Base-by-base conservation (phyloP, 2,329 filamentous ascomycete genomes). In the Trichothecium sympodiale region DNA sequence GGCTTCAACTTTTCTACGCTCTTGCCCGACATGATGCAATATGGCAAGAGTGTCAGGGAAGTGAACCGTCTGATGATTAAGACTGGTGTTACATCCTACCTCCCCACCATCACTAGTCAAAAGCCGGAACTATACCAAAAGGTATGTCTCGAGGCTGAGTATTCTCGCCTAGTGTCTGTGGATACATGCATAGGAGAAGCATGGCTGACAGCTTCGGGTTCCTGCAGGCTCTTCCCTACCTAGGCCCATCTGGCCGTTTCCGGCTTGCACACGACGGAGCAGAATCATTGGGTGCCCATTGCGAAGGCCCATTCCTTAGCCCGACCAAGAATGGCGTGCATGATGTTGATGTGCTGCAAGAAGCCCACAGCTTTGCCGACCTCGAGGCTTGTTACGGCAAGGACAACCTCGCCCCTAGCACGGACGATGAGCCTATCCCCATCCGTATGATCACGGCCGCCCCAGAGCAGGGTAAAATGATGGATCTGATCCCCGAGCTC, bases 1-100 rank as follows among this genome's bases (percentile, higher is more conserved):
- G 87, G 87, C 38, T 93, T 94, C 65, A 89, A 94, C 63, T 94
- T 93, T 56, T 91, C 85, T 3, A 76, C 77, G 1, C 67, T 86
- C 8, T 75, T 83, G n/a, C 69, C 78, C 13, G 74, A 81, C 48
- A 75, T 72, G 58, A 60, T 67, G 20, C 67, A 71, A 35, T 94
- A 93, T 49, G 72, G 74, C 39, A 80, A 84, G 55, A 77, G 75
- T n/a, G 62, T 94, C 34, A 67, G 67, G 43, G 66, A 76, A 38
- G 68, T 89, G 41, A 91, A 91, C 57, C 74, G 66, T 44, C 68
- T 72, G 20, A 66, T 95, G 35, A 69, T 87, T 20, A 62, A 74
- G 46, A 93, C 83, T 2, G 87, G 88, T 33, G 85, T 95, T 29
- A 95, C 87, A 6, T 85, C 83, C 5, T 94, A 93, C 57, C 61